These are phyloP conservation scores for Cryptosporidium sp. DNA, from an alignment of 169 alveolate genomes.

Conservation along the genomic window DNA sequence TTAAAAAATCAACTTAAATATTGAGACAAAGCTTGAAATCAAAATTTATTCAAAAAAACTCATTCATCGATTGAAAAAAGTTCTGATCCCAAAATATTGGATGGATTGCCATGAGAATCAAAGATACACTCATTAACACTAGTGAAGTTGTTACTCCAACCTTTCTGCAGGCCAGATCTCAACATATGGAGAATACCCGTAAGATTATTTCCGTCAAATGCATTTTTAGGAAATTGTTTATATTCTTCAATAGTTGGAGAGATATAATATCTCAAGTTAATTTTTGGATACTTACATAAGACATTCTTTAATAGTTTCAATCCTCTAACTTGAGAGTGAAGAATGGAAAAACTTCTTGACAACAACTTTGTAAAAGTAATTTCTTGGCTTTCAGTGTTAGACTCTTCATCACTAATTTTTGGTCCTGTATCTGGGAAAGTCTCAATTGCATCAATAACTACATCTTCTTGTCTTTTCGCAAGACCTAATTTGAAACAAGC, in stretches of 20 bases:
- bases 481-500: conserved; percentile 66
- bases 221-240: conserved; percentile 57
- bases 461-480: conserved; percentile 66
- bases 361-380: conserved; percentile 35
- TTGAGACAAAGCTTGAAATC: background rate
- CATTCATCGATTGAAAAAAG: conserved; percentile 15
- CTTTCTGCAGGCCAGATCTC: conserved; percentile 51
- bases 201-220: conserved; percentile 68
- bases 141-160: conserved; percentile 58
- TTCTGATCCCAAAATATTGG: conserved; percentile 26
- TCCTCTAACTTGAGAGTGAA: conserved; percentile 70
- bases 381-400: background rate
- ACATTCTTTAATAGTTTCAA: conserved; percentile 39
- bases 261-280: conserved; percentile 52
- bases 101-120: background rate
- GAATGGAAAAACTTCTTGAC: conserved; percentile 55
- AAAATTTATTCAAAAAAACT: background rate
- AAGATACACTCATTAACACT: conserved; percentile 44
- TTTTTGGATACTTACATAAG: conserved; percentile 46
- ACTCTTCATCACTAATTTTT: conserved; percentile 6
- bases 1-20: background rate
- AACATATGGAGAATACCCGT: conserved; percentile 69
- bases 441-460: conserved; percentile 69
- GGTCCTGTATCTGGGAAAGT: conserved; percentile 55
- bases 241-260: conserved; percentile 62